These are phyloP conservation scores for Neocatenulostroma microsporum DNA, from an alignment of 2,329 filamentous ascomycete genomes.

Conservation along the genomic window DNA sequence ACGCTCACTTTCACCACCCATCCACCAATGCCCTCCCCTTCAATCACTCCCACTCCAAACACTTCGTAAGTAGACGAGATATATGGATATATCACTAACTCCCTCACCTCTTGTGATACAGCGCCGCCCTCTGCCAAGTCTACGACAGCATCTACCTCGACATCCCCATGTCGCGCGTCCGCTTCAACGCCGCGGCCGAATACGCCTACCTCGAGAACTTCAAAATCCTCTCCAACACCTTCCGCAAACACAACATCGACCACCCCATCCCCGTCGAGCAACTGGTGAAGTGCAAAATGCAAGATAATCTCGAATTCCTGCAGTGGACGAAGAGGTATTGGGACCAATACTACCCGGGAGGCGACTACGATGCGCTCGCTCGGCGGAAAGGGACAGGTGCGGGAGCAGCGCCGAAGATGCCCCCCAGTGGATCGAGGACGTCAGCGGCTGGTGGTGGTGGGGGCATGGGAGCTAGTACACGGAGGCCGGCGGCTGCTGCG, in stretches of 20 bases:
- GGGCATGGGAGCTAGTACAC: slow-evolving; percentile 40
- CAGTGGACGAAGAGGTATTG: slow-evolving; percentile 96
- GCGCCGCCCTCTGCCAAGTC: slow-evolving; percentile 91
- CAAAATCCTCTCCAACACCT: slow-evolving; percentile 87
- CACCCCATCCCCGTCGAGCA: slow-evolving; percentile 81
- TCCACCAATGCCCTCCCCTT: too few species aligned
- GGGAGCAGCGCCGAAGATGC: slow-evolving; percentile 42
- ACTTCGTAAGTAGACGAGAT: too few species aligned
- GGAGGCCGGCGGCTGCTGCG: slow-evolving; percentile 36
- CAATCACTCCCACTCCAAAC: too few species aligned
- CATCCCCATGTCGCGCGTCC: slow-evolving; percentile 89
- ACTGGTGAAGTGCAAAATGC: slow-evolving; percentile 98
- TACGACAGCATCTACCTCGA: slow-evolving; percentile 98
- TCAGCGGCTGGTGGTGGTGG: too few species aligned
- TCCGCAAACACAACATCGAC: slow-evolving; percentile 79
- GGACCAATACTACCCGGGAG: slow-evolving; percentile 96
- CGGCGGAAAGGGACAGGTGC: slow-evolving; percentile 71
- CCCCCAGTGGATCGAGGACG: too few species aligned
- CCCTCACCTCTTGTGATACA: too few species aligned
- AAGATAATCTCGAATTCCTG: slow-evolving; percentile 98
- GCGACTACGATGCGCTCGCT: slow-evolving; percentile 86
- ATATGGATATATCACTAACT: too few species aligned
- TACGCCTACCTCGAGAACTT: slow-evolving; percentile 98
- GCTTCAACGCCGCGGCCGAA: slow-evolving; percentile 96
- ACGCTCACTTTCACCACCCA: too few species aligned